Conservation (phyloP, 768 basidiomycete species). For the Psilocybe cyanescens region DNA sequence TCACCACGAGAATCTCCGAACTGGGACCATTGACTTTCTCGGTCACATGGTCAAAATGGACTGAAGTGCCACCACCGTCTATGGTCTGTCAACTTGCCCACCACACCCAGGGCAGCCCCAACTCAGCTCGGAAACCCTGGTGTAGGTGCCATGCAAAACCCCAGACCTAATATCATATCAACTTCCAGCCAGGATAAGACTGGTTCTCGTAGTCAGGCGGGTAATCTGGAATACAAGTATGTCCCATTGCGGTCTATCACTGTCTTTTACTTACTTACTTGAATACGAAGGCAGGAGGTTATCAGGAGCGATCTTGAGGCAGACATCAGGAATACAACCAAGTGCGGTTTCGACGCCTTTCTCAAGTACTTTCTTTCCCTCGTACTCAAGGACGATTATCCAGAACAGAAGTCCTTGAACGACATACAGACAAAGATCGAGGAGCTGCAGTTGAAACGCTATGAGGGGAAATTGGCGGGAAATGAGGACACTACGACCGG, state of each 20-base stretch:
- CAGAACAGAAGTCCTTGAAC: neutral
- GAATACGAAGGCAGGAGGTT: neutral
- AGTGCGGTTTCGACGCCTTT: conserved; percentile 2
- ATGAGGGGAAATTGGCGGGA: neutral
- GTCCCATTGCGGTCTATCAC: neutral
- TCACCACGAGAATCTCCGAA: too few relatives aligned
- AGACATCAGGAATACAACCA: neutral
- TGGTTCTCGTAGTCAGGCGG: neutral
- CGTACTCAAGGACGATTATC: neutral
- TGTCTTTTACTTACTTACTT: neutral
- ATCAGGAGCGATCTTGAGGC: neutral
- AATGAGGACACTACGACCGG: neutral
- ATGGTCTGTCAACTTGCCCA: too few relatives aligned
- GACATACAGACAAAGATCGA: conserved; percentile 5
- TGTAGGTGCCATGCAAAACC: too few relatives aligned
- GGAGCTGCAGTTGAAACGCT: conserved; percentile 1
- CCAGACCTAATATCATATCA: too few relatives aligned
- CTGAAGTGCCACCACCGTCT: too few relatives aligned
- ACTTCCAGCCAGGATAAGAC: too few relatives aligned
- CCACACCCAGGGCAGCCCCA: too few relatives aligned
- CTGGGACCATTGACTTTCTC: too few relatives aligned
- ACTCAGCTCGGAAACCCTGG: too few relatives aligned
- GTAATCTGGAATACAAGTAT: neutral
- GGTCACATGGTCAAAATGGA: too few relatives aligned
- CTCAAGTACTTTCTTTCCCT: conserved; percentile 6